Base-by-base conservation (phyloP, 1,284 basidiomycete genomes). In the Malassezia cuniculi region DNA sequence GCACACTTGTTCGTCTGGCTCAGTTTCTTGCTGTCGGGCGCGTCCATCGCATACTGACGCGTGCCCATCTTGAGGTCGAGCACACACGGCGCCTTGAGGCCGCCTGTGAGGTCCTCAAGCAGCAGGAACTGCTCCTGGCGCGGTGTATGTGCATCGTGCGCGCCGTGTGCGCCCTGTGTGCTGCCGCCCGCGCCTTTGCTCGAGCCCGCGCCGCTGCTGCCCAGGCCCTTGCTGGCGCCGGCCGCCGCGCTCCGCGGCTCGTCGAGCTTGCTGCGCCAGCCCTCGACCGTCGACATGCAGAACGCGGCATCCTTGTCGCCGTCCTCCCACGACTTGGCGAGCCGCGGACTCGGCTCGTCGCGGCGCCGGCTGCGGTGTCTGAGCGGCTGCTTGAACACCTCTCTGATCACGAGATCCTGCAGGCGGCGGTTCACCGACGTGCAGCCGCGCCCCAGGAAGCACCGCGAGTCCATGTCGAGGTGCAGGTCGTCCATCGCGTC, bases 1-100 rank as follows among this genome's bases (percentile, higher is more conserved):
- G 94, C 86, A 67, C 90, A 95, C 71, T 99, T 99, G 71, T 90
- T 93, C 34, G 90, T 79, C 71, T 99, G 93, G 61, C 85, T 93
- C 70, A 81, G 82, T 75, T 93, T 94, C 74, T 99, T 99, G 40
- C 78, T 75, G 0, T 80, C 73, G 4, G 82, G 85, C 16, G 90
- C 90, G 59, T 95, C 85, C 69, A 93, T 82, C 11, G 93, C 93
- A 69, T 97, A 95, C 71, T 99, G 90, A 28, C 90, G 75, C 22
- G 89, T 95, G 10, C 90, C 90, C 90, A 97, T 97, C 74, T 97
- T 99, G 57, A 97, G 73, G 69, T 99, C 90, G 52, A 97, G 77
- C 28, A 99, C 93, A 63, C 90, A 99, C 3, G 93, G 85, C 36
- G 78, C 78, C 68, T 83, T 89, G 54, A 95, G 70, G n/a, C 82